Conservation (phyloP, 805 yeast genomes). For the Candida schatavii region DNA sequence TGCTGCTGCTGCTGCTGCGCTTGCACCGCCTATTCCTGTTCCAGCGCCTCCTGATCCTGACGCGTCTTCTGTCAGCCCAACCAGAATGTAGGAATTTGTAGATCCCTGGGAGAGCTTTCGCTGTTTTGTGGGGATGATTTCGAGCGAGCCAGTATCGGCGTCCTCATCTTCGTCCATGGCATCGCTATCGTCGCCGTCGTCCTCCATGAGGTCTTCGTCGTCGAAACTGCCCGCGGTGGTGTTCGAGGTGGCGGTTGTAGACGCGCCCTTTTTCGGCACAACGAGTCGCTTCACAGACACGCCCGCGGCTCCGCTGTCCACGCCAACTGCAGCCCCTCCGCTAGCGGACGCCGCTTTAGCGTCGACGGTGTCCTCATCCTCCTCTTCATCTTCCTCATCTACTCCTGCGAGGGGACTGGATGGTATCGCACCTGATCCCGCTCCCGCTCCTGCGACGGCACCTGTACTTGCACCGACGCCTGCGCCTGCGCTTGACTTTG, state of each 20-base stretch:
- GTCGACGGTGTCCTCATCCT: conserved; percentile 17
- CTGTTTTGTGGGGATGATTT: conserved; percentile 25
- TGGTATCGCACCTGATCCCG: not conserved
- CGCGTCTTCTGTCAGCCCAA: conserved; percentile 30
- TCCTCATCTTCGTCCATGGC: conserved; percentile 25
- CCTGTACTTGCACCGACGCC: not conserved
- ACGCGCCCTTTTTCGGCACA: not conserved
- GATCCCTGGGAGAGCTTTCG: conserved; percentile 41
- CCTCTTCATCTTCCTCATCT: conserved; percentile 5
- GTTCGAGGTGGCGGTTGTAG: conserved; percentile 1
- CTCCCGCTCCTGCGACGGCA: not conserved
- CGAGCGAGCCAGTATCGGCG: conserved; percentile 18
- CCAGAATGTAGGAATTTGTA: conserved; percentile 31
- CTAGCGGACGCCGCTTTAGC: not conserved
- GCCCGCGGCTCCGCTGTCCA: conserved; percentile 12
- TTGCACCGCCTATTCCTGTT: too few relatives aligned
- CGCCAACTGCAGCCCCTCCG: not conserved
- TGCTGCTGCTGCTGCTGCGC: not conserved
- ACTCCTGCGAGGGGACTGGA: not conserved
- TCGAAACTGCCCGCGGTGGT: conserved; percentile 19
- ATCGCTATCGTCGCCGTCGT: conserved; percentile 29
- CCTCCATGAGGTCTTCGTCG: conserved; percentile 15
- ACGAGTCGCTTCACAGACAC: not conserved
- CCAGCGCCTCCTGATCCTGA: too few relatives aligned
- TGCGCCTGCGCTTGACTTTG: not conserved